Percentiles rank a stretch among this genome's conserved stretches.
phyloP scores from a whole-genome alignment of 2,329 filamentous ascomycete genomes.

The Neofusicoccum cordaticola region DNA sequence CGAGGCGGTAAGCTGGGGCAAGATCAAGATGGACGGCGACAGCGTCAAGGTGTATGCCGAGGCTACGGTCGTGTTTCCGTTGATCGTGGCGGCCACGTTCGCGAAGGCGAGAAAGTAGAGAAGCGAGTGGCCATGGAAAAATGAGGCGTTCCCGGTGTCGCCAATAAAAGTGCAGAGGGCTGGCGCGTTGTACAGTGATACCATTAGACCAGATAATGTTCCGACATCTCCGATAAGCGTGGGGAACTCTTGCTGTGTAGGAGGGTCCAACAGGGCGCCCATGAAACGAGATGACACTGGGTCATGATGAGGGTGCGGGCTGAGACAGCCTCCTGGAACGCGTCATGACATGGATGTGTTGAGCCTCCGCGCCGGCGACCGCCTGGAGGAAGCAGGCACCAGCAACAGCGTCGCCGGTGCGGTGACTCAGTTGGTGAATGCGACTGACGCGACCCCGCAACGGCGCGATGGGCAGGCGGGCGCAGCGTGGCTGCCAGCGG shows the following conservation, averaged over 20 bases:
- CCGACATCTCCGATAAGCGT: slow-evolving; percentile 5
- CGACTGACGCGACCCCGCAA: slow-evolving; percentile 4
- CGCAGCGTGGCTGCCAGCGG: neutral
- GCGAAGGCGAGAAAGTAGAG: slow-evolving; percentile 38
- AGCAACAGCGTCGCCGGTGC: neutral
- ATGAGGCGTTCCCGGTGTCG: neutral
- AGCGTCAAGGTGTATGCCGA: slow-evolving; percentile 80
- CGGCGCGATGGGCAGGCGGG: neutral
- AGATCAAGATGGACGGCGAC: slow-evolving; percentile 86
- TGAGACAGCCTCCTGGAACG: slow-evolving; percentile 7
- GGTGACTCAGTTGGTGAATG: neutral
- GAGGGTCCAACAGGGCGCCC: neutral
- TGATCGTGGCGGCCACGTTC: slow-evolving; percentile 66
- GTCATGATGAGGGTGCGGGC: neutral
- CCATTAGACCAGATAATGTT: slow-evolving; percentile 1
- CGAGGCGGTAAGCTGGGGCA: slow-evolving; percentile 97
- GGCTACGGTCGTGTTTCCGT: slow-evolving; percentile 64
- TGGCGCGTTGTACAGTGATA: slow-evolving; percentile 6
- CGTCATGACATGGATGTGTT: slow-evolving; percentile 1
- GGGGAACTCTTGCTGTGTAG: neutral
- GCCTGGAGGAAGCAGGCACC: slow-evolving; percentile 6
- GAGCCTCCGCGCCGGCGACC: neutral
- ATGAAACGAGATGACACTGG: slow-evolving; percentile 6
- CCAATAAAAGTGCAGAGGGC: neutral
- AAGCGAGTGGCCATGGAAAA: neutral